Percentiles rank a stretch among this genome's conserved stretches.
These are phyloP conservation scores for Psidium guajava DNA, from an alignment of 345 rosid genomes.

Conservation along the genomic window DNA sequence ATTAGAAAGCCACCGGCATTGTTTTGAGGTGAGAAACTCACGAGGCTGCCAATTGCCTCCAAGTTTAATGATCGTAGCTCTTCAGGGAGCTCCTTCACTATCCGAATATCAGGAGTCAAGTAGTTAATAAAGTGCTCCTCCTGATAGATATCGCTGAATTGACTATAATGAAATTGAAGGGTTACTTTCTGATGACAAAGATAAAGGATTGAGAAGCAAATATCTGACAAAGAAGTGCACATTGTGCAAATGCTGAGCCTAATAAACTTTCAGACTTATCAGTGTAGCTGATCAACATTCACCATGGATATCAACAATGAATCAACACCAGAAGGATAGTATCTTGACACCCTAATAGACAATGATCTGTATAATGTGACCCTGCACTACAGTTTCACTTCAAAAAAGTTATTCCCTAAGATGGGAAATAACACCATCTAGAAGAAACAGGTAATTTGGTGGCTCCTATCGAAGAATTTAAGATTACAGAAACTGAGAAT, in stretches of 20 bases:
- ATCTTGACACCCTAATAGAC: background rate
- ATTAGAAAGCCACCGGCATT: background rate
- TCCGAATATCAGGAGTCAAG: constrained; percentile 72
- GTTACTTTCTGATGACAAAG: constrained; percentile 12
- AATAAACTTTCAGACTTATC: background rate
- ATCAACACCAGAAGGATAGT: background rate
- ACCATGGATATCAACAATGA: background rate
- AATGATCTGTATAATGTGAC: background rate
- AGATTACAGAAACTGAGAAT: background rate
- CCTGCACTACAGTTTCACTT: background rate
- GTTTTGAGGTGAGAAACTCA: constrained; percentile 32
- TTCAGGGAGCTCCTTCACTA: constrained; percentile 71
- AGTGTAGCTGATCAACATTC: background rate
- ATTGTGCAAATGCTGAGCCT: background rate
- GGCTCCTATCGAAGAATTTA: background rate
- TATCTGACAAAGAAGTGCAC: background rate
- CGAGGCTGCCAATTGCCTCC: constrained; percentile 82
- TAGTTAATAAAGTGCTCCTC: constrained; percentile 77
- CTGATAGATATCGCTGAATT: constrained; percentile 83
- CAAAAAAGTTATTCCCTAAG: background rate
- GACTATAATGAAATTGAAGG: constrained; percentile 31
- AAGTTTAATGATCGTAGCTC: constrained; percentile 74
- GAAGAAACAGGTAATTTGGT: background rate
- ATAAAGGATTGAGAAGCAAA: background rate
- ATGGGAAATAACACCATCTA: background rate